Evolutionary conservation across 2,329 filamentous ascomycete genomes (phyloP), one percentile per base, ranked within the genome.

Genomic region (Scortechinia acanthostroma): DNA sequence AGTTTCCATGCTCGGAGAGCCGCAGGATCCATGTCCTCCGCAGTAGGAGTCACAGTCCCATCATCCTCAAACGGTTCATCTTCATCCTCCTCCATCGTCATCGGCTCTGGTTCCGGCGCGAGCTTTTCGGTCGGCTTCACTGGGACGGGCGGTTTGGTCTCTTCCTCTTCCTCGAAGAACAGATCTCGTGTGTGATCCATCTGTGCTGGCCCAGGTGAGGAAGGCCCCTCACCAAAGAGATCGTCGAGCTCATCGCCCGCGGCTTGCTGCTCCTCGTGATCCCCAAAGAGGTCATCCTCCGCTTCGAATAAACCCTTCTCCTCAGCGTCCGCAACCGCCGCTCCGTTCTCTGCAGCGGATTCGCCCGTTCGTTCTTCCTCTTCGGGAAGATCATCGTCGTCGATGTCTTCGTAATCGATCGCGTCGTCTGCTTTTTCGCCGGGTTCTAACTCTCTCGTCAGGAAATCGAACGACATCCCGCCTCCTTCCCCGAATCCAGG

Each of bases 361-460:
- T 47, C 19, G 23, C 47, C 43, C 52, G 42, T 4, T 48, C 63
- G 53, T 43, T 73, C 69, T 48, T 76, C 70, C 25, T 80, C 77
- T 15, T 79, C 76, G 2, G 78, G 73, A 21, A 83, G 65, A 46
- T 84, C 79, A 52, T 83, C 78, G 54, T 84, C 80, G 40, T 74
- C 73, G 43, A 85, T 77, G 53, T 85, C 80, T 54, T 77, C 81
- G 53, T 75, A 86, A 54, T 86, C 80, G 37, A 81, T 58, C 17
- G 81, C 81, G 60, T 85, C 77, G 42, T 80, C 80, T 20, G 77
- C 80, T 57, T 86, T 86, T 54, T 83, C 80, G 4, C 54, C 53
- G 3, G 48, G 48, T 17, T 51, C 53, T 21, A 68, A 47, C 10
- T 66, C 64, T 48, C 64, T 54, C 30, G 53, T 51, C 51, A 67